A percentile compares a stretch with the other conserved stretches of the same genome.
These are phyloP conservation scores for Pseudopyricularia javanii DNA, from an alignment of 2,329 filamentous ascomycete species.

Conservation along the genomic window DNA sequence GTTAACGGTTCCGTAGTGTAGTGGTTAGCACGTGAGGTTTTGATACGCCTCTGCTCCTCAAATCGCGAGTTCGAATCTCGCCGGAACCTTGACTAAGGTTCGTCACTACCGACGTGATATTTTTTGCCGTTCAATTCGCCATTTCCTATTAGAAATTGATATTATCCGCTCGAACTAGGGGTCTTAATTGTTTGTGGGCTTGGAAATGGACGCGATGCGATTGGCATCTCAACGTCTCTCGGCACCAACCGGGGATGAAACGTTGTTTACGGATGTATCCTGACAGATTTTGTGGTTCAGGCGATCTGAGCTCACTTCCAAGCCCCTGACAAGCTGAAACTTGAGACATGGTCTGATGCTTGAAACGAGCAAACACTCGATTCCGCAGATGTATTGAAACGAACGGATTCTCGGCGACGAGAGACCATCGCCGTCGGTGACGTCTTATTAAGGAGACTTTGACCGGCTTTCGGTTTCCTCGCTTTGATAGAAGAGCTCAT, in stretches of 20 bases:
- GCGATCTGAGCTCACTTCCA: background rate
- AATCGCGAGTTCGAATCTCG: slow-evolving; percentile 1
- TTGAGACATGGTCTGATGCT: background rate
- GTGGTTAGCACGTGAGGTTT: slow-evolving; percentile 1
- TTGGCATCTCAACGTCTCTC: background rate
- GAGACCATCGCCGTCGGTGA: background rate
- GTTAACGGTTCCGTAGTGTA: slow-evolving; percentile 1
- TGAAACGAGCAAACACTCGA: background rate
- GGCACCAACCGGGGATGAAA: background rate
- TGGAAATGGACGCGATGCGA: background rate
- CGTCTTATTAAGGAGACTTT: background rate
- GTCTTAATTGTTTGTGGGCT: too few relatives aligned
- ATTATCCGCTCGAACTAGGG: too few relatives aligned
- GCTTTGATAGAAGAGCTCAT: background rate
- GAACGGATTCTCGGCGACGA: background rate
- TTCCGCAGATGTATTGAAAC: background rate
- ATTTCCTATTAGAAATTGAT: too few relatives aligned
- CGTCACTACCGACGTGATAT: background rate
- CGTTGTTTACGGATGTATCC: too few relatives aligned
- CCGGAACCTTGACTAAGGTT: background rate
- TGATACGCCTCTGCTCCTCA: background rate
- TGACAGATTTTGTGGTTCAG: background rate
- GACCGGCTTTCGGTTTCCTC: background rate
- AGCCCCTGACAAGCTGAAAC: background rate
- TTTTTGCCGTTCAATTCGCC: too few relatives aligned